Conservation (phyloP, 2,329 filamentous ascomycete species). For the Fusarium floridanum region DNA sequence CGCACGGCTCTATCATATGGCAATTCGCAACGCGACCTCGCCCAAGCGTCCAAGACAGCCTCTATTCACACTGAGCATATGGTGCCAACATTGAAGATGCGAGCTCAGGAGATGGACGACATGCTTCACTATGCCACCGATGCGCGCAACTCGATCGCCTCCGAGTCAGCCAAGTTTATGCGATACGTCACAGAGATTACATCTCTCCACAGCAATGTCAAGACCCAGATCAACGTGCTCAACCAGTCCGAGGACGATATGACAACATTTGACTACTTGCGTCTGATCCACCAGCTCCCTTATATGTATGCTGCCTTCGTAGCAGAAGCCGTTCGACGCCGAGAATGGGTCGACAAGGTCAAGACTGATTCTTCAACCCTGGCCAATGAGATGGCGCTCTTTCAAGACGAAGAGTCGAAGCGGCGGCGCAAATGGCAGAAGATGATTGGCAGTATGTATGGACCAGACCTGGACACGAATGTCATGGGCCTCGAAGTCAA, state of each 20-base stretch:
- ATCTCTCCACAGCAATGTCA: constrained; percentile 77
- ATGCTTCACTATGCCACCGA: constrained; percentile 71
- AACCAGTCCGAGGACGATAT: constrained; percentile 81
- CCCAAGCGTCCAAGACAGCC: constrained; percentile 73
- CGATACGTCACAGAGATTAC: constrained; percentile 85
- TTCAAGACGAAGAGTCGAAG: constrained; percentile 93
- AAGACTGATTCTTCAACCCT: constrained; percentile 87
- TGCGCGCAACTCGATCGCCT: constrained; percentile 76
- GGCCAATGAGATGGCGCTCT: constrained; percentile 91
- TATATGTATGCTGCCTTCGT: constrained; percentile 91
- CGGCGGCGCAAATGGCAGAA: constrained; percentile 92
- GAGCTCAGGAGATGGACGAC: constrained; percentile 71
- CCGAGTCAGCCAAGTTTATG: constrained; percentile 80
- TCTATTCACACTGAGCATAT: constrained; percentile 73
- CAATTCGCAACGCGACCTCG: constrained; percentile 70
- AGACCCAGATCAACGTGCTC: constrained; percentile 77
- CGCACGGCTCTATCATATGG: constrained; percentile 79
- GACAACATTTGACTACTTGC: constrained; percentile 84
- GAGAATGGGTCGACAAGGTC: constrained; percentile 93
- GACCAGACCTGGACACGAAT: constrained; percentile 75
- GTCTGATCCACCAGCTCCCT: constrained; percentile 84
- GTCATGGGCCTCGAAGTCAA: constrained; percentile 88
- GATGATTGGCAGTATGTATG: constrained; percentile 81
- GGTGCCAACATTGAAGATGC: constrained; percentile 68
- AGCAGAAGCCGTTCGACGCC: constrained; percentile 85